Evolutionary conservation across 768 basidiomycete species (phyloP).

Genomic region (Pisolithus orientalis): DNA sequence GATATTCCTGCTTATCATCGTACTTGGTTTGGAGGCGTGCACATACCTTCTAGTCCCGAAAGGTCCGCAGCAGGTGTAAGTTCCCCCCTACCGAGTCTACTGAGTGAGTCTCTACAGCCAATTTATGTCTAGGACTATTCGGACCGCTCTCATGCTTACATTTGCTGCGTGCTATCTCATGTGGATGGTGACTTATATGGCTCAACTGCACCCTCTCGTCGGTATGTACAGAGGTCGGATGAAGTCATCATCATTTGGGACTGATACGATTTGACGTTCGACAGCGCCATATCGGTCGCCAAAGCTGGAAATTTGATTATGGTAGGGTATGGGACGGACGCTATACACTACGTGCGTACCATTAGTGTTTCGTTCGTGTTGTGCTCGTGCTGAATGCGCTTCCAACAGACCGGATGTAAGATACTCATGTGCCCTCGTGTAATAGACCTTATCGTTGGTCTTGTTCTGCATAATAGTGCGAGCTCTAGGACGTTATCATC

Average conservation of each 20-base stretch:
- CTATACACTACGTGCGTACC: too few species aligned
- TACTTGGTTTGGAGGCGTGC: conserved; percentile 55
- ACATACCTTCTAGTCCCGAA: conserved; percentile 73
- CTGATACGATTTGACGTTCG: conserved; percentile 1
- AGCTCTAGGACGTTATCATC: too few species aligned
- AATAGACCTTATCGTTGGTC: too few species aligned
- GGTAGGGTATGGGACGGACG: too few species aligned
- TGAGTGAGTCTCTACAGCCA: not conserved
- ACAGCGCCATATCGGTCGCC: conserved; percentile 14
- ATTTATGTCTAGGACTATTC: conserved; percentile 56
- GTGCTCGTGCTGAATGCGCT: too few species aligned
- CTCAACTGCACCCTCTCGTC: conserved; percentile 87
- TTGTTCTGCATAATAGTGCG: too few species aligned
- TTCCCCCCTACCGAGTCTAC: conserved; percentile 7
- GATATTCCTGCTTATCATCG: conserved; percentile 57
- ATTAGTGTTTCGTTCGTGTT: too few species aligned
- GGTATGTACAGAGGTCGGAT: conserved; percentile 39
- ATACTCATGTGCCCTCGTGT: too few species aligned
- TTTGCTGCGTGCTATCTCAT: conserved; percentile 85
- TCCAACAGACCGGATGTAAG: too few species aligned
- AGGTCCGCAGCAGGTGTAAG: conserved; percentile 87
- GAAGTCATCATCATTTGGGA: not conserved
- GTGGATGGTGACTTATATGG: conserved; percentile 97
- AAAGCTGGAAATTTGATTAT: conserved; percentile 8
- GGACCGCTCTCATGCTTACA: conserved; percentile 73